A percentile compares a stretch with the other conserved stretches of the same genome.
Evolutionary conservation across 495 filamentous ascomycete genomes (phyloP).

Genomic region (Oidiodendron maius): DNA sequence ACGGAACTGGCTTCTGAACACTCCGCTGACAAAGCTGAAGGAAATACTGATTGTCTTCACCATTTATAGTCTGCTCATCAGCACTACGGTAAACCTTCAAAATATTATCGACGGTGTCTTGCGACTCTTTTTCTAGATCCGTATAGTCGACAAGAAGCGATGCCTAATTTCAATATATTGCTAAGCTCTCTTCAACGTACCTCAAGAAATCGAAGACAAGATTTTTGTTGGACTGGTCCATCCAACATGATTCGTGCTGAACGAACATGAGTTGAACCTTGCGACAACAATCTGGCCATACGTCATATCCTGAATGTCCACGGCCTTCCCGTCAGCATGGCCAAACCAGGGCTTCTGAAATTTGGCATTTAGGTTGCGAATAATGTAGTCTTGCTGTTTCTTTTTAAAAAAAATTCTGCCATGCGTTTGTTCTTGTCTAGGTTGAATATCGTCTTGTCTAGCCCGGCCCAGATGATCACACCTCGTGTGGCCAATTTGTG

Average conservation of each 20-base stretch:
- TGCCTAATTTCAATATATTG: too few relatives aligned
- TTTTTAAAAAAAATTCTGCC: conserved; percentile 79
- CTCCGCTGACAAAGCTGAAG: conserved; percentile 78
- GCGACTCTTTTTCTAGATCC: too few relatives aligned
- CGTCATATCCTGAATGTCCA: conserved; percentile 96
- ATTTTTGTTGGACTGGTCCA: conserved; percentile 70
- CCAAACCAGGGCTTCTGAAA: conserved; percentile 99
- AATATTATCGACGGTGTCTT: conserved; percentile 63
- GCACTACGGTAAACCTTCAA: conserved; percentile 72
- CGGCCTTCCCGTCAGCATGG: conserved; percentile 70
- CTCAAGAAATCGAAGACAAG: conserved; percentile 88
- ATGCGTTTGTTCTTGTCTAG: conserved; percentile 81
- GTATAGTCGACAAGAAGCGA: too few relatives aligned
- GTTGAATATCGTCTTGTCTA: conserved; percentile 94
- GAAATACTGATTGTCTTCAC: conserved; percentile 92
- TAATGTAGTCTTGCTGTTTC: conserved; percentile 86
- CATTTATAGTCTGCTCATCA: conserved; percentile 81
- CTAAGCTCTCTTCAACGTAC: conserved; percentile 83
- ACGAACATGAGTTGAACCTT: conserved; percentile 95
- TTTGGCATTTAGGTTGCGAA: conserved; percentile 90
- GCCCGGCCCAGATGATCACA: conserved; percentile 89
- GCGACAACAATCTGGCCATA: conserved; percentile 80
- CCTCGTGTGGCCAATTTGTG: conserved; percentile 93
- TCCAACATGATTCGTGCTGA: conserved; percentile 76
- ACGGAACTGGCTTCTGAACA: conserved; percentile 90